Conservation (phyloP, 306 rosid genomes). For the Clitoria ternatea region DNA sequence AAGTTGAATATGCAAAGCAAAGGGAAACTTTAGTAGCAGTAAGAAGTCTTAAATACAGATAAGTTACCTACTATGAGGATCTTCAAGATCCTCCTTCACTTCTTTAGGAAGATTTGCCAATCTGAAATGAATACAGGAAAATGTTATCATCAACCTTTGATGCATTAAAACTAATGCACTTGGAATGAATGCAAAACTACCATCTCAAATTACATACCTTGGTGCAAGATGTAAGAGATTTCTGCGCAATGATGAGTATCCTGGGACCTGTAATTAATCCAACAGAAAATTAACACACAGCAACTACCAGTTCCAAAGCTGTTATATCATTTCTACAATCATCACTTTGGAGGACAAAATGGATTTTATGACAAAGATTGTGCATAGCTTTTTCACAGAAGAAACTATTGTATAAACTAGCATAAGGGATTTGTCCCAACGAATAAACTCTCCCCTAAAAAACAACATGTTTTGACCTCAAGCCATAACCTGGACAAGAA, state of each 20-base stretch:
- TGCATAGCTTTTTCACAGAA: neutral
- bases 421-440: neutral
- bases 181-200: neutral
- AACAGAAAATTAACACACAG: slow-evolving; percentile 1
- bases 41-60: slow-evolving; percentile 16
- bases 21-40: slow-evolving; percentile 8
- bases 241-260: slow-evolving; percentile 59
- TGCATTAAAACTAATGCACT: neutral
- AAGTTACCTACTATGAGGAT: slow-evolving; percentile 75
- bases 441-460: neutral
- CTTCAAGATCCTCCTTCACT: slow-evolving; percentile 75
- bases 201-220: slow-evolving; percentile 39
- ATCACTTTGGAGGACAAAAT: neutral
- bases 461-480: neutral
- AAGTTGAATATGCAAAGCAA: neutral
- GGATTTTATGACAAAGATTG: neutral
- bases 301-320: slow-evolving; percentile 3
- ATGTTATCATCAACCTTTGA: slow-evolving; percentile 2
- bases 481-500: neutral
- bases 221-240: slow-evolving; percentile 79
- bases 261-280: slow-evolving; percentile 46
- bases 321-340: slow-evolving; percentile 11
- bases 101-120: slow-evolving; percentile 73
- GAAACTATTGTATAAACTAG: neutral
- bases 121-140: slow-evolving; percentile 34